Conservation (phyloP, 2,329 filamentous ascomycete species). For the Fusarium albidum region DNA sequence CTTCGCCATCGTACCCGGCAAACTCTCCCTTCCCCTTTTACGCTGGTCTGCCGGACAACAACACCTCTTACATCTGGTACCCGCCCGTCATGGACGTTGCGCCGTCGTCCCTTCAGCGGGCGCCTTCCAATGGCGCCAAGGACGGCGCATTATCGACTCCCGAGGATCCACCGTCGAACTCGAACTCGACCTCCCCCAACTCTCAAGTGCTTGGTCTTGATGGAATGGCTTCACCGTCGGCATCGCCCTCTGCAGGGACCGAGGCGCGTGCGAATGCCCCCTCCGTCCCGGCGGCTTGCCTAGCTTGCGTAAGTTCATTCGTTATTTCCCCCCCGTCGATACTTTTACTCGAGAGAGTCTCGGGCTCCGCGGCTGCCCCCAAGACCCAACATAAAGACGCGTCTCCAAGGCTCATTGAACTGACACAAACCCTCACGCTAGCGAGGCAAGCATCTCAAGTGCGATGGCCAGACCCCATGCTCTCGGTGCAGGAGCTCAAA, state of each 20-base stretch:
- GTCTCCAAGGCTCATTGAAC: background rate
- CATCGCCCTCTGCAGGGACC: conserved; percentile 31
- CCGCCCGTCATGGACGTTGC: conserved; percentile 22
- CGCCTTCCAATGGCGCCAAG: conserved; percentile 7
- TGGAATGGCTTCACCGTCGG: conserved; percentile 20
- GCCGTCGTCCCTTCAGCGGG: conserved; percentile 15
- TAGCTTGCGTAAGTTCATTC: conserved; percentile 60
- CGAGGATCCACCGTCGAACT: conserved; percentile 32
- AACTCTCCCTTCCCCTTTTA: conserved; percentile 30
- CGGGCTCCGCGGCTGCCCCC: background rate
- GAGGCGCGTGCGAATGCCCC: conserved; percentile 43
- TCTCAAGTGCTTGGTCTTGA: conserved; percentile 25
- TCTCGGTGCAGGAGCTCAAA: conserved; percentile 68
- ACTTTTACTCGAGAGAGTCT: background rate
- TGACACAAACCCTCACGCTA: conserved; percentile 39
- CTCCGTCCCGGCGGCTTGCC: conserved; percentile 59
- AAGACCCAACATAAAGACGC: too few relatives aligned
- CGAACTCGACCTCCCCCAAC: conserved; percentile 38
- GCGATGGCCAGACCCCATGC: conserved; percentile 75
- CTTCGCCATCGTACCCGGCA: conserved; percentile 21
- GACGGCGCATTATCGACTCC: conserved; percentile 25
- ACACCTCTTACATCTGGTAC: conserved; percentile 27
- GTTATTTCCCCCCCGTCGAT: background rate
- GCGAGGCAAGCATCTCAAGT: conserved; percentile 77
- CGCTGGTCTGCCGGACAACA: conserved; percentile 9